phyloP scores from a whole-genome alignment of 305 asterid species.

The Fraxinus xanthoxyloides region DNA sequence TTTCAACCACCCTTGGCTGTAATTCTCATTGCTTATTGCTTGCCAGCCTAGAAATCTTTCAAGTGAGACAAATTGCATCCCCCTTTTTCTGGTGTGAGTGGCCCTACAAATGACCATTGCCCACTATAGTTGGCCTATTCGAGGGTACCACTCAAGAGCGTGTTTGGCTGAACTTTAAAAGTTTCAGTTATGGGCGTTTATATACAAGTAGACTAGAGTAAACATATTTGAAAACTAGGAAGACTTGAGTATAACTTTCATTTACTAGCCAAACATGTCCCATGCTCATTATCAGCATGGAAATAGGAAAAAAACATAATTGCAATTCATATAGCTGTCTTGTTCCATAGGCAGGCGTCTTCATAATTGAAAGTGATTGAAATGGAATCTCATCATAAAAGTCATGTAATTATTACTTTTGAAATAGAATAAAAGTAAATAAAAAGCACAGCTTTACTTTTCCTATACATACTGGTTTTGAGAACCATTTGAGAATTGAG shows the following conservation, averaged over 20 bases:
- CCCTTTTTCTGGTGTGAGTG: not conserved
- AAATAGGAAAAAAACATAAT: not conserved
- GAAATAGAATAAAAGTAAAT: not conserved
- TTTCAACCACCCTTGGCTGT: not conserved
- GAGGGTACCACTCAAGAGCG: not conserved
- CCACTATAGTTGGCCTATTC: not conserved
- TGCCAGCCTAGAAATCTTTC: slow-evolving; percentile 3
- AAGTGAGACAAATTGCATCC: not conserved
- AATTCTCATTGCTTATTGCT: not conserved
- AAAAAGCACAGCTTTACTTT: not conserved
- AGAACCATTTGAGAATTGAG: slow-evolving; percentile 2
- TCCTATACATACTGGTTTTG: slow-evolving; percentile 2
- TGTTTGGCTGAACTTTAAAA: not conserved
- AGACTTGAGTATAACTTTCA: not conserved
- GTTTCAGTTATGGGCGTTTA: not conserved
- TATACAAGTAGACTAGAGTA: not conserved
- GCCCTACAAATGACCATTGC: not conserved
- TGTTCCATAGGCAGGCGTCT: not conserved
- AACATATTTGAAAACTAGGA: not conserved
- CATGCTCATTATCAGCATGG: not conserved
- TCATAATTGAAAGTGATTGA: not conserved
- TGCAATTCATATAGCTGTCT: not conserved
- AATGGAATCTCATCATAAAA: slow-evolving; percentile 39
- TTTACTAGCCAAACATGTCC: not conserved
- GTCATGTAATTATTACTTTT: not conserved